Conservation (phyloP, 371 early-diverging fungal species). For the Mortierella polycephala region DNA sequence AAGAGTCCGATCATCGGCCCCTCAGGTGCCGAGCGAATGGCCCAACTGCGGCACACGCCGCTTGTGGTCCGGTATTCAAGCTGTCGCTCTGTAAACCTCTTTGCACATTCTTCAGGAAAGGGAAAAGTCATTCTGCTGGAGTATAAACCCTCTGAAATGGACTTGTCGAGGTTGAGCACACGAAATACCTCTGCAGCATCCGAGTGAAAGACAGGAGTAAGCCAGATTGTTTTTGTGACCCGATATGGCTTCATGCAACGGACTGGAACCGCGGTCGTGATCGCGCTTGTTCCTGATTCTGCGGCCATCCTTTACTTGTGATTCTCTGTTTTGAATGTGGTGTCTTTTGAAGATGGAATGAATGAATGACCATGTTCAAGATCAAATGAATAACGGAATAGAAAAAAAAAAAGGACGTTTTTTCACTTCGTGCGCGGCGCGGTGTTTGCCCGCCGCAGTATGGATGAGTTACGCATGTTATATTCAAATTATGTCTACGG, state of each 20-base stretch:
- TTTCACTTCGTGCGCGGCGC: no score
- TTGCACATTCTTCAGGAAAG: slow-evolving; percentile 13
- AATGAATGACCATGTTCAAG: no score
- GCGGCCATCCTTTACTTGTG: background rate
- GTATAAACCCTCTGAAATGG: slow-evolving; percentile 23
- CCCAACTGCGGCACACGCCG: slow-evolving; percentile 14
- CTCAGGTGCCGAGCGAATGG: slow-evolving; percentile 10
- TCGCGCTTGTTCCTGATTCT: background rate
- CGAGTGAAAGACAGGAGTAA: slow-evolving; percentile 15
- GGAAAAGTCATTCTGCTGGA: slow-evolving; percentile 19
- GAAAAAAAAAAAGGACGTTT: no score
- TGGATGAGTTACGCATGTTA: no score
- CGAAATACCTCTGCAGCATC: slow-evolving; percentile 25
- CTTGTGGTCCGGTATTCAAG: background rate
- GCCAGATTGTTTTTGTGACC: slow-evolving; percentile 14
- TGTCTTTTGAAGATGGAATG: background rate
- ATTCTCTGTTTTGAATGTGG: background rate
- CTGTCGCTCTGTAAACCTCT: slow-evolving; percentile 16
- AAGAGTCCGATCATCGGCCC: slow-evolving; percentile 40
- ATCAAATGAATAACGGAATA: no score
- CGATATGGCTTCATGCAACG: slow-evolving; percentile 21
- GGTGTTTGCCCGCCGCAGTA: no score
- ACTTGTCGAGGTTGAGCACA: slow-evolving; percentile 18
- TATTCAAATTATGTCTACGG: no score
- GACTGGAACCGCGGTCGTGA: no score